phyloP scores from a whole-genome alignment of 2,329 filamentous ascomycete species.

The Drechslerella stenobrocha region DNA sequence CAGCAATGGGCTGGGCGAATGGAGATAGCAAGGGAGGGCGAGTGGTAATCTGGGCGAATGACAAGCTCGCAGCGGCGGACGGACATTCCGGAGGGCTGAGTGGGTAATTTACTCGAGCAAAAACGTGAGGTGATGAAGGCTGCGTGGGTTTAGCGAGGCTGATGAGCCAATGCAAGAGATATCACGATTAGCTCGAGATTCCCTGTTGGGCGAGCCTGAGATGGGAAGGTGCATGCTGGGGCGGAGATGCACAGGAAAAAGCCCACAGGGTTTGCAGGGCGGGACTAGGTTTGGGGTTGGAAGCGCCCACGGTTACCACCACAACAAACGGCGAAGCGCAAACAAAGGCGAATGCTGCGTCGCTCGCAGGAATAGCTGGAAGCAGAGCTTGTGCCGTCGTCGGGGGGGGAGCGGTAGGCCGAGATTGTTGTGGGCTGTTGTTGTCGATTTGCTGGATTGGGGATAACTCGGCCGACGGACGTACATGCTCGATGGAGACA shows the following conservation, averaged over 20 bases:
- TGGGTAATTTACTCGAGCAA: neutral
- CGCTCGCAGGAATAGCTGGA: conserved; percentile 1
- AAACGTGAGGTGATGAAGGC: neutral
- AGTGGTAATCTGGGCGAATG: too few relatives aligned
- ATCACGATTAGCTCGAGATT: too few relatives aligned
- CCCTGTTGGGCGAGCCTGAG: neutral
- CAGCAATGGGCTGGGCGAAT: too few relatives aligned
- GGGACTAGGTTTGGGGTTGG: neutral
- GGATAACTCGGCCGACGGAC: conserved; percentile 8
- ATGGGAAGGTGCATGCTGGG: conserved; percentile 5
- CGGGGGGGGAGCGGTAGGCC: too few relatives aligned
- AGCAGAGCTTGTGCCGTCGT: too few relatives aligned
- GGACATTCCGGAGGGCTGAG: conserved; percentile 31
- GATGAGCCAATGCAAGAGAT: too few relatives aligned
- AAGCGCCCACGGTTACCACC: conserved; percentile 26
- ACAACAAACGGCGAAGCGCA: conserved; percentile 1
- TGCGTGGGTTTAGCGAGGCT: neutral
- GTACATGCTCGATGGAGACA: neutral
- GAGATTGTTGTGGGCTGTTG: neutral
- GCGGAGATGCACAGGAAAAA: neutral
- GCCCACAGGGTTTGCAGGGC: neutral
- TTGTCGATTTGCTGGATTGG: conserved; percentile 35
- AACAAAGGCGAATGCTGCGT: neutral
- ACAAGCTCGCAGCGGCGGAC: conserved; percentile 8
- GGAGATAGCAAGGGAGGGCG: too few relatives aligned